Evolutionary conservation across 768 basidiomycete species (phyloP).

Genomic region (Mycena pura): DNA sequence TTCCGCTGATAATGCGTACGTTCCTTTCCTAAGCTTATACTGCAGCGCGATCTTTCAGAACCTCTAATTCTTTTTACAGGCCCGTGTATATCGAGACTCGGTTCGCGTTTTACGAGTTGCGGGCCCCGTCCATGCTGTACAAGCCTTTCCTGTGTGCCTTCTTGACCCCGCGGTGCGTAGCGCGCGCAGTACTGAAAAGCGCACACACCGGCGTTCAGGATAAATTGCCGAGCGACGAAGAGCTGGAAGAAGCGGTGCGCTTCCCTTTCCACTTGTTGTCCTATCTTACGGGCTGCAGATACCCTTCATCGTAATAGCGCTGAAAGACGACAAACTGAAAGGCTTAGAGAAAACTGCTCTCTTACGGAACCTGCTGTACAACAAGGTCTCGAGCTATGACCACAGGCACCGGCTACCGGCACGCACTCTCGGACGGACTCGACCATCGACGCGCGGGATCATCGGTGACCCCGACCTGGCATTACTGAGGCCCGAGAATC

Average conservation of each 20-base stretch:
- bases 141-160: conserved; percentile 51
- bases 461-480: conserved; percentile 59
- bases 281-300: background rate
- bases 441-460: conserved; percentile 28
- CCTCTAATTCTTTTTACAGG: conserved; percentile 42
- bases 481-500: conserved; percentile 61
- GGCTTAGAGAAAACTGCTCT: conserved; percentile 6
- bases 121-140: conserved; percentile 55
- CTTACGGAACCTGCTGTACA: conserved; percentile 12
- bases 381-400: background rate
- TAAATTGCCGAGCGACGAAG: conserved; percentile 32
- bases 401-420: background rate
- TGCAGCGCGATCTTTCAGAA: no score
- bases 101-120: conserved; percentile 68
- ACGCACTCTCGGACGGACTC: background rate
- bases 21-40: conserved; percentile 24
- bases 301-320: conserved; percentile 11
- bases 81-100: conserved; percentile 71
- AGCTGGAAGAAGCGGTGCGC: conserved; percentile 15
- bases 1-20: conserved; percentile 57
- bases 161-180: conserved; percentile 55
- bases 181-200: conserved; percentile 53
- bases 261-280: background rate
- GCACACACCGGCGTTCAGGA: conserved; percentile 39
- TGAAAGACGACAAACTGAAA: background rate